Evolutionary conservation across 331 rosid genomes (phyloP).

Genomic region (Malus hybrid): DNA sequence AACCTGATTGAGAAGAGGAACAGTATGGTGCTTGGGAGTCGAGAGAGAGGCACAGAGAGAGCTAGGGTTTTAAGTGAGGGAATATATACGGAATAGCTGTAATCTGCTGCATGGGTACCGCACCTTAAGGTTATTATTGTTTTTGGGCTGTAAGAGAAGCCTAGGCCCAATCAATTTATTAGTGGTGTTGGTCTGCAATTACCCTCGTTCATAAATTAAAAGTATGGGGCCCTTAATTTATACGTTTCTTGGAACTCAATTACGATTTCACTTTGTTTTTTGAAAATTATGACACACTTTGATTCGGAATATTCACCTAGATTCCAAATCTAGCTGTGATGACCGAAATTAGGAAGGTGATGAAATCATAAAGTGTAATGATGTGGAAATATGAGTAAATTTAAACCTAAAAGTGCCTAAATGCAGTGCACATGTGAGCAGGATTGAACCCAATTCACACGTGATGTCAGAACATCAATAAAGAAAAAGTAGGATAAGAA

Average conservation of each 20-base stretch:
- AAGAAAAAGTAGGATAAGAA: no score
- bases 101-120: background rate
- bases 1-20: background rate
- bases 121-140: background rate
- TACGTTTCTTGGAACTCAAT: no score
- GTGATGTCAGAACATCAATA: no score
- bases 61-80: conserved; percentile 1
- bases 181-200: background rate
- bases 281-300: no score
- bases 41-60: background rate
- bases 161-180: background rate
- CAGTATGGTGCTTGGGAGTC: background rate
- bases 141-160: background rate
- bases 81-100: background rate
- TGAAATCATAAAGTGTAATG: no score
- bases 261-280: no score
- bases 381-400: no score
- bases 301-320: accelerated
- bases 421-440: no score
- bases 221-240: no score
- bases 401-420: no score
- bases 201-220: no score
- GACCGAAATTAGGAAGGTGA: accelerated
- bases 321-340: accelerated
- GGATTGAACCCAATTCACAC: no score